A percentile compares a stretch with the other conserved stretches of the same genome.
phyloP scores from a whole-genome alignment of 2,329 filamentous ascomycete species.

The Nemania sp. region DNA sequence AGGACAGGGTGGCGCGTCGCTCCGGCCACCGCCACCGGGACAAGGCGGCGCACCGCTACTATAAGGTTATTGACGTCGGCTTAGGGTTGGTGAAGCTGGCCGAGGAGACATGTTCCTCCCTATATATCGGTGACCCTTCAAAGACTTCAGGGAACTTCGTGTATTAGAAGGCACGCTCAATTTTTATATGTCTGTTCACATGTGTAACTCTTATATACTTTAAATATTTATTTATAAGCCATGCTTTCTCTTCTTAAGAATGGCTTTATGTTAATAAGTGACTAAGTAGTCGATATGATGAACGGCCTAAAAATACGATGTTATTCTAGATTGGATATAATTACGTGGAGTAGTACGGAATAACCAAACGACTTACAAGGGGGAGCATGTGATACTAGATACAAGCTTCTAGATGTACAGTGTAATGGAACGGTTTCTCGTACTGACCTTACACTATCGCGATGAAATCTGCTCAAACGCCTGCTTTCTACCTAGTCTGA shows the following conservation, averaged over 20 bases:
- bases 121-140: background rate
- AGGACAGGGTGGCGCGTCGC: too few species aligned
- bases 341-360: constrained; percentile 5
- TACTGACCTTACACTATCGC: too few species aligned
- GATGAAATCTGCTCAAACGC: background rate
- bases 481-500: background rate
- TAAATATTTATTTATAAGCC: background rate
- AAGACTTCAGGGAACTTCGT: background rate
- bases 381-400: background rate
- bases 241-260: background rate
- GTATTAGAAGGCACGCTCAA: background rate
- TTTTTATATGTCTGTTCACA: background rate
- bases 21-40: too few species aligned
- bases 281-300: background rate
- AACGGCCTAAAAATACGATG: background rate
- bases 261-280: background rate
- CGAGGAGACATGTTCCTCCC: too few species aligned
- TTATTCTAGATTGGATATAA: constrained; percentile 7
- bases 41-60: too few species aligned
- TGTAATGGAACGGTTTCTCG: too few species aligned
- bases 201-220: background rate
- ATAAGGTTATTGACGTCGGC: too few species aligned
- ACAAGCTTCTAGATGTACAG: too few species aligned
- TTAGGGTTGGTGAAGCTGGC: too few species aligned
- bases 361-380: background rate